Conservation (phyloP, 176 grass and related monocot species). For the Puya raimondii region DNA sequence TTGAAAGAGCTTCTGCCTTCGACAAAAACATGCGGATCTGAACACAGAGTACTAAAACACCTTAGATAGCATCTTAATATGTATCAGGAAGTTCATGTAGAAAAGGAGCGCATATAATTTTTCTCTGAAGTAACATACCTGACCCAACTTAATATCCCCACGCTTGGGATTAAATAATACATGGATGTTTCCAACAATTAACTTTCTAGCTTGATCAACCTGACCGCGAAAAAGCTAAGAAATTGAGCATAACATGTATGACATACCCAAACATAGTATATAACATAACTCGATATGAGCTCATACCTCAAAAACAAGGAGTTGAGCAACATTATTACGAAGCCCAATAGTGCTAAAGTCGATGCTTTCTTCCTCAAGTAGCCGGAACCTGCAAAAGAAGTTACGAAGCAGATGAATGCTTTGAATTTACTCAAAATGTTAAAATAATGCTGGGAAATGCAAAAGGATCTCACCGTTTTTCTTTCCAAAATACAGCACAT, state of each 20-base stretch:
- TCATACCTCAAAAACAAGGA: conserved; percentile 91
- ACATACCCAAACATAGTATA: conserved; percentile 5
- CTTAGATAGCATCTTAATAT: background rate
- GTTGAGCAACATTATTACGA: conserved; percentile 81
- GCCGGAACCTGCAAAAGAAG: conserved; percentile 45
- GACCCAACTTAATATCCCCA: conserved; percentile 91
- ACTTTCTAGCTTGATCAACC: conserved; percentile 40
- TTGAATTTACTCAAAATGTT: no score
- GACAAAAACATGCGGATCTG: conserved; percentile 66
- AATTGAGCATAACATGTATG: background rate
- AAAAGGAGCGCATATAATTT: background rate
- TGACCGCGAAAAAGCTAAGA: conserved; percentile 16
- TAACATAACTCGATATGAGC: conserved; percentile 8
- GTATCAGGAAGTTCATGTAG: conserved; percentile 5
- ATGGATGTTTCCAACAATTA: conserved; percentile 84
- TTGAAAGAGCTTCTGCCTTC: conserved; percentile 55
- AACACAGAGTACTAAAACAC: conserved; percentile 13
- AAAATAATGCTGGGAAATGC: no score
- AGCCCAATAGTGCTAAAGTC: conserved; percentile 77
- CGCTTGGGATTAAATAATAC: conserved; percentile 77
- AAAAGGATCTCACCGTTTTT: conserved; percentile 28
- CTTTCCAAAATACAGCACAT: conserved; percentile 93
- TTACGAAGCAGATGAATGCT: conserved; percentile 14
- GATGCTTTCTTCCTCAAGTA: conserved; percentile 78
- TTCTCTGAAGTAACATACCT: conserved; percentile 40